phyloP scores from a whole-genome alignment of 306 rosid genomes.

The Acacia melanoxylon region DNA sequence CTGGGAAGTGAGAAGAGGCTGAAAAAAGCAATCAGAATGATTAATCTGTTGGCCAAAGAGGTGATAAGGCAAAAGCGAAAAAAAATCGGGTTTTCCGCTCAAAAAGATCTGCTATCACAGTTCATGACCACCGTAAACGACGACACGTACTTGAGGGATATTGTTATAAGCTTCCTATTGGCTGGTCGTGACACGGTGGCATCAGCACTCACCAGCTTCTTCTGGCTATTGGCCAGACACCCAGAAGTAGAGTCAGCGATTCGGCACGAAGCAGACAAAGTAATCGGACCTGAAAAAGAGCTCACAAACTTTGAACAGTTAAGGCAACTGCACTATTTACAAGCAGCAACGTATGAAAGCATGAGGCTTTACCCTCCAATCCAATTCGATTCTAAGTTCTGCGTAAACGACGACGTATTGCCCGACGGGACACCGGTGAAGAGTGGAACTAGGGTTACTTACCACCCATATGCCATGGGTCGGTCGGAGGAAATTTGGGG shows the following conservation, averaged over 20 bases:
- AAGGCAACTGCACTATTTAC: conserved; percentile 56
- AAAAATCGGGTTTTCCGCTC: conserved; percentile 38
- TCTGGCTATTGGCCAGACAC: conserved; percentile 62
- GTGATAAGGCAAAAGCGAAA: conserved; percentile 59
- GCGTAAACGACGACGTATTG: conserved; percentile 62
- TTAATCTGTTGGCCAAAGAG: conserved; percentile 59
- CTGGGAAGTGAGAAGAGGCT: conserved; percentile 65
- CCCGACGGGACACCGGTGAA: conserved; percentile 67
- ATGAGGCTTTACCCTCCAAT: conserved; percentile 85
- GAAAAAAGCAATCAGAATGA: conserved; percentile 38
- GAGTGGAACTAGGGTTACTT: conserved; percentile 84
- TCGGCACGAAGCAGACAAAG: conserved; percentile 52
- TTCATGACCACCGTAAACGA: conserved; percentile 64
- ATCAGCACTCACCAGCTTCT: conserved; percentile 76
- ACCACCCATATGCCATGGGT: conserved; percentile 89
- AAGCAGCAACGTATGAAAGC: conserved; percentile 64
- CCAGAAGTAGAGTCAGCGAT: conserved; percentile 44
- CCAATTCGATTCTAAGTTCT: conserved; percentile 80
- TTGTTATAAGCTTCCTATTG: conserved; percentile 68
- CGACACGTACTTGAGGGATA: conserved; percentile 69
- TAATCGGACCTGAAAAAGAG: conserved; percentile 38
- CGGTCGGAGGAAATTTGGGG: conserved; percentile 76
- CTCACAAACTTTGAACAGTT: conserved; percentile 44
- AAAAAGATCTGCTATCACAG: conserved; percentile 67
- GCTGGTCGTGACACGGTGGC: conserved; percentile 92